A percentile compares a stretch with the other conserved stretches of the same genome.
These are phyloP conservation scores for Corchorus capsularis DNA, from an alignment of 345 rosid genomes.

Conservation along the genomic window DNA sequence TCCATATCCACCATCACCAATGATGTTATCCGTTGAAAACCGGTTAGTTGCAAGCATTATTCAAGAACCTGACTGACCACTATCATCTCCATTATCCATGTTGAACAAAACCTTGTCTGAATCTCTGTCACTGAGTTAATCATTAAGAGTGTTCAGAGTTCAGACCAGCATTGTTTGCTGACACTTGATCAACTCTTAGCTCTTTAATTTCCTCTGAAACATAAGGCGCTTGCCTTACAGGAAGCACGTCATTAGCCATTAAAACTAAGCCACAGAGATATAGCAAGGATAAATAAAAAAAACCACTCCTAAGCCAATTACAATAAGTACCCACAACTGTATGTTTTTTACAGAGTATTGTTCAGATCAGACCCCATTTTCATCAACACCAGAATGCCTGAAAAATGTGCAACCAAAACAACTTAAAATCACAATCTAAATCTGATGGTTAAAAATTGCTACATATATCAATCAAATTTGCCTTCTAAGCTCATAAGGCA, in stretches of 20 bases:
- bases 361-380: constrained; percentile 72
- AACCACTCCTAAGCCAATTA: constrained; percentile 55
- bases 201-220: constrained; percentile 85
- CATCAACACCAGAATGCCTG: constrained; percentile 39
- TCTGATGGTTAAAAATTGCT: not conserved
- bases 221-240: constrained; percentile 46
- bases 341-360: constrained; percentile 49
- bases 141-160: constrained; percentile 47
- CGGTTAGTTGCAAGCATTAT: constrained; percentile 63
- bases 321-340: constrained; percentile 77
- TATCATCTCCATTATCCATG: constrained; percentile 57
- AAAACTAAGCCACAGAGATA: constrained; percentile 75
- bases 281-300: constrained; percentile 50
- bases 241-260: constrained; percentile 49
- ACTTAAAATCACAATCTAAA: constrained; percentile 3
- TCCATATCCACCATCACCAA: constrained; percentile 98
- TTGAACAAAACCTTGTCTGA: constrained; percentile 57
- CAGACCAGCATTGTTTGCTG: constrained; percentile 53
- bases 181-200: constrained; percentile 75
- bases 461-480: not conserved
- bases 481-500: not conserved
- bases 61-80: constrained; percentile 63
- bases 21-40: constrained; percentile 77
- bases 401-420: constrained; percentile 17
- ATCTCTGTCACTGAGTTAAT: constrained; percentile 58